Conservation (phyloP, 2,329 filamentous ascomycete genomes). For the Pseudocercospora macadamiae region DNA sequence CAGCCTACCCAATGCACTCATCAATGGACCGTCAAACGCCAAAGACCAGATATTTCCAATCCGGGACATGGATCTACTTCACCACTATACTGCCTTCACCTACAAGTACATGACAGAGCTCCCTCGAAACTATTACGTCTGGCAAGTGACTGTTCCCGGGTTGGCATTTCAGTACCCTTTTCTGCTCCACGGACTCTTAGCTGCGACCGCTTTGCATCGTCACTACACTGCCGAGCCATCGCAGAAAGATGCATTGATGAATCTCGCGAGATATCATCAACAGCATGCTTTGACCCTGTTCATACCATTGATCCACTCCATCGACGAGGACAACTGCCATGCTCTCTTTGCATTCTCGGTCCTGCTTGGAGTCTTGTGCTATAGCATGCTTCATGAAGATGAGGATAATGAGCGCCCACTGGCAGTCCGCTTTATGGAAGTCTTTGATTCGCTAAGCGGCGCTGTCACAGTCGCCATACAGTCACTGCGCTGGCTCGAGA, state of each 20-base stretch:
- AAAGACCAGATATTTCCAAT: slow-evolving; percentile 23
- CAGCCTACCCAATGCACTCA: slow-evolving; percentile 13
- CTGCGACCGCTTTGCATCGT: slow-evolving; percentile 23
- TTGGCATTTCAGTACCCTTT: slow-evolving; percentile 26
- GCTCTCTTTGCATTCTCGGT: slow-evolving; percentile 28
- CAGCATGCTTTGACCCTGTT: slow-evolving; percentile 28
- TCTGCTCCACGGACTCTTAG: slow-evolving; percentile 27
- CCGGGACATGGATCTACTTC: slow-evolving; percentile 31
- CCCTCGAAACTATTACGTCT: slow-evolving; percentile 14
- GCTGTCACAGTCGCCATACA: slow-evolving; percentile 22
- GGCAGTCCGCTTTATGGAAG: slow-evolving; percentile 22
- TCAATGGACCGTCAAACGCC: slow-evolving; percentile 1
- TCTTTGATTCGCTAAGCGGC: slow-evolving; percentile 24
- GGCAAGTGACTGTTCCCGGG: slow-evolving; percentile 21
- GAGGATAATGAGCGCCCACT: slow-evolving; percentile 8
- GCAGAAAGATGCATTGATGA: slow-evolving; percentile 20
- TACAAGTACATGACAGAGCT: slow-evolving; percentile 22
- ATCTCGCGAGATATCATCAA: slow-evolving; percentile 28
- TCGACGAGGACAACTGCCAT: slow-evolving; percentile 28
- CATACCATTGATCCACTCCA: slow-evolving; percentile 26
- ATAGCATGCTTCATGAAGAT: slow-evolving; percentile 21
- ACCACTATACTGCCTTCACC: slow-evolving; percentile 27
- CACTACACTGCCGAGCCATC: slow-evolving; percentile 11
- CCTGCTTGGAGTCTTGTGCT: slow-evolving; percentile 21
- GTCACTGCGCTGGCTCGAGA: slow-evolving; percentile 11